Conservation (phyloP, 768 basidiomycete genomes). For the Royoungia palumana region DNA sequence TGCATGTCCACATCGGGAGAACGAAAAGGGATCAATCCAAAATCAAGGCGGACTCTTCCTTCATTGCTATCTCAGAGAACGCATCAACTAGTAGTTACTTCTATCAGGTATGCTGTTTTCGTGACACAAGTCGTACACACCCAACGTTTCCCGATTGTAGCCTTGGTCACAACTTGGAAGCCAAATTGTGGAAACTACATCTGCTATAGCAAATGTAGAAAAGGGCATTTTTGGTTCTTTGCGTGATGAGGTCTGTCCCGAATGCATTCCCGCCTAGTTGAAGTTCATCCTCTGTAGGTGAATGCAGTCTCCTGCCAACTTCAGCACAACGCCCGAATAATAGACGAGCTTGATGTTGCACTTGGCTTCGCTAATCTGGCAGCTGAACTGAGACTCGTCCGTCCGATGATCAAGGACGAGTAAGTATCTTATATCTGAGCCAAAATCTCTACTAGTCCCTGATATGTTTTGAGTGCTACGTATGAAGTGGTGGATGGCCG, state of each 20-base stretch:
- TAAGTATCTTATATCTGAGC: constrained; percentile 34
- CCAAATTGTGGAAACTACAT: constrained; percentile 56
- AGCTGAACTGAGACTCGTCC: constrained; percentile 68
- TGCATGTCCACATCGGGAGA: constrained; percentile 70
- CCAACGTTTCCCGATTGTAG: constrained; percentile 33
- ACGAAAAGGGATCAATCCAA: constrained; percentile 58
- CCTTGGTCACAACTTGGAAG: constrained; percentile 74
- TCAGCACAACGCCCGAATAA: constrained; percentile 69
- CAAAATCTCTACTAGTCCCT: not conserved
- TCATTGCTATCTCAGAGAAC: constrained; percentile 59
- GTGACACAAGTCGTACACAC: not conserved
- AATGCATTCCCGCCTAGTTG: not conserved
- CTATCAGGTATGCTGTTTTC: constrained; percentile 43
- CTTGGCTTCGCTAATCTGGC: constrained; percentile 82
- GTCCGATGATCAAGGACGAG: constrained; percentile 70
- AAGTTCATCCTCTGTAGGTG: constrained; percentile 46
- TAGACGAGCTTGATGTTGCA: constrained; percentile 86
- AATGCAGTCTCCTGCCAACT: constrained; percentile 52
- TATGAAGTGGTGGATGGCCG: constrained; percentile 77
- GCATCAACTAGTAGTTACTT: constrained; percentile 68
- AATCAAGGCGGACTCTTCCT: constrained; percentile 46
- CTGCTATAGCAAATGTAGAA: constrained; percentile 55
- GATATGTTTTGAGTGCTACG: constrained; percentile 37
- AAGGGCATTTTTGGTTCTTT: constrained; percentile 70
- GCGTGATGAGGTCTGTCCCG: constrained; percentile 53